A percentile compares a stretch with the other conserved stretches of the same genome.
phyloP scores from a whole-genome alignment of 2,329 filamentous ascomycete species.

The Macrophomina phaseolina region DNA sequence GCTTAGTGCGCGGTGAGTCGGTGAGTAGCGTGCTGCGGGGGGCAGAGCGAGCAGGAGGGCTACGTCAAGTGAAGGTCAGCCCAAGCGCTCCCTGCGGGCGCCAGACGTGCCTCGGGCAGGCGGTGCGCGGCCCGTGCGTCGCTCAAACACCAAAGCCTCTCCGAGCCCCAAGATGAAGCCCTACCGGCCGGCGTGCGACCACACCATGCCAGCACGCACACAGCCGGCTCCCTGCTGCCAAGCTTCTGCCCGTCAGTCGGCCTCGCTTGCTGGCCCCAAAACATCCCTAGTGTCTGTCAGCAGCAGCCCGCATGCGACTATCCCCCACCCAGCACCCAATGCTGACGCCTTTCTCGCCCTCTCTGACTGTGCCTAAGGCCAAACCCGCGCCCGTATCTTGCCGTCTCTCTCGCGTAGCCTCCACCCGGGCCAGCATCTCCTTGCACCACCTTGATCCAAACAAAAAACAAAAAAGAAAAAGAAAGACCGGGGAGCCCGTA shows the following conservation, averaged over 20 bases:
- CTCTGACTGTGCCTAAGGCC: constrained; percentile 5
- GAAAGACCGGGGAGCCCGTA: too few species aligned
- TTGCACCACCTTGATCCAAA: not conserved
- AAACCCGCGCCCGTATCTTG: not conserved
- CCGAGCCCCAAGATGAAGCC: not conserved
- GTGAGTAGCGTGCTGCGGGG: constrained; percentile 2
- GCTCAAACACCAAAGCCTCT: not conserved
- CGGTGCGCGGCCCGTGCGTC: not conserved
- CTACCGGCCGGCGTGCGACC: constrained; percentile 5
- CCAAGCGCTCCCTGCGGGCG: not conserved
- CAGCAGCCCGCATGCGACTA: constrained; percentile 1
- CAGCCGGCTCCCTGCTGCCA: not conserved
- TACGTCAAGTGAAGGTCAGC: constrained; percentile 4
- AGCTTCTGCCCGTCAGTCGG: not conserved
- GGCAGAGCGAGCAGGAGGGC: not conserved
- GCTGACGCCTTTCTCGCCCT: not conserved
- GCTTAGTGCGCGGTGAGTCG: constrained; percentile 12
- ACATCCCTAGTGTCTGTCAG: not conserved
- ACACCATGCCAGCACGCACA: not conserved
- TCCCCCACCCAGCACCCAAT: not conserved
- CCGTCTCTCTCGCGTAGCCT: not conserved
- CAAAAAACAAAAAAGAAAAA: not conserved
- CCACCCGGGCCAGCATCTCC: too few species aligned
- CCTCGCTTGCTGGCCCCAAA: constrained; percentile 12
- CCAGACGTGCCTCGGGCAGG: constrained; percentile 10